Conservation (phyloP, 140 eudicot species). For the Ambrosia hybrid region DNA sequence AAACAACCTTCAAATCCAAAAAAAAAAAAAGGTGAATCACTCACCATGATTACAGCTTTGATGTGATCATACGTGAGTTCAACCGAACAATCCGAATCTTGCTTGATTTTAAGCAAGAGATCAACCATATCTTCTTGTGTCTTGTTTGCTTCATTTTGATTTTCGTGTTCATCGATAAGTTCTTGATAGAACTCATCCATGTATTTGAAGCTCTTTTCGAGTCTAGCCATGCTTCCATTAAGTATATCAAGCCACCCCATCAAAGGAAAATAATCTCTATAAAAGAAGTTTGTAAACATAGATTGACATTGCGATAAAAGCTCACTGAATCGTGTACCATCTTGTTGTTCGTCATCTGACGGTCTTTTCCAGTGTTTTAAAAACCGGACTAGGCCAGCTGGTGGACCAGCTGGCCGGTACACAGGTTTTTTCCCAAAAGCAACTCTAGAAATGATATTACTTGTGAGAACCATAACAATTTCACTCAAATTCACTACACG, state of each 20-base stretch:
- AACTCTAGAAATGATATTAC: conserved; percentile 28
- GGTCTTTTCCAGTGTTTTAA: no score
- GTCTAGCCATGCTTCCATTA: conserved; percentile 34
- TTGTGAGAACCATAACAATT: conserved; percentile 17
- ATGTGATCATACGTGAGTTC: conserved; percentile 39
- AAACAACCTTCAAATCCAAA: no score
- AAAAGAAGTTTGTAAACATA: conserved; percentile 17
- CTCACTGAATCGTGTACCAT: conserved; percentile 17
- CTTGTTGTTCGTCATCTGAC: background rate
- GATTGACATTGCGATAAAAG: conserved; percentile 24
- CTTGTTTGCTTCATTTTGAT: background rate
- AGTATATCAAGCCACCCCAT: conserved; percentile 47
- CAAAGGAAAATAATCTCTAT: conserved; percentile 42
- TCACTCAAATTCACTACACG: conserved; percentile 29
- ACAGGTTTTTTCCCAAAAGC: conserved; percentile 36
- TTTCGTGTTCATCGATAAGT: conserved; percentile 34
- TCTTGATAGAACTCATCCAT: conserved; percentile 33
- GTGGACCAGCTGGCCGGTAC: no score
- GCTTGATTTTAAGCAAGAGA: conserved; percentile 32
- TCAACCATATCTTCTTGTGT: conserved; percentile 44
- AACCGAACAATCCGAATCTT: conserved; percentile 24
- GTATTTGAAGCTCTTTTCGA: conserved; percentile 29
- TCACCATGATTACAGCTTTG: conserved; percentile 50
- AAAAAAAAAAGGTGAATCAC: background rate
- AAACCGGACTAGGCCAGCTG: no score